phyloP scores from a whole-genome alignment of 345 rosid species.

The Punica granatum region DNA sequence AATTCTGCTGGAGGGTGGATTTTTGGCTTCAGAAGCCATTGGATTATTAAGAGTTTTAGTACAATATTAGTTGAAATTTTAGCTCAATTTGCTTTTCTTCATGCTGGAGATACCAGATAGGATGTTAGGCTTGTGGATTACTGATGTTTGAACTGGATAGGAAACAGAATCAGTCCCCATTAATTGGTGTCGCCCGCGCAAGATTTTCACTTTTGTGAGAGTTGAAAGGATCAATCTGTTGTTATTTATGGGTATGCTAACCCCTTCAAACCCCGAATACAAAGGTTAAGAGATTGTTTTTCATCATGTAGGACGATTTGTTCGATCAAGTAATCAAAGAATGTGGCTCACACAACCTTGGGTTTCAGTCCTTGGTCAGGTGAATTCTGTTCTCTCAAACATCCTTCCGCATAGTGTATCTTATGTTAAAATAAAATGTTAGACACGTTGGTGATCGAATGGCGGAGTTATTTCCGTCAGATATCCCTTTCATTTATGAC shows the following conservation, averaged over 20 bases:
- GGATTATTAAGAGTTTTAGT: neutral
- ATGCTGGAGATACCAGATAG: neutral
- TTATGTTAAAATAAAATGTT: neutral
- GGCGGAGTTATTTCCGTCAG: neutral
- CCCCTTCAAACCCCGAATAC: neutral
- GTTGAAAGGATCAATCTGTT: neutral
- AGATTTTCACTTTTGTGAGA: neutral
- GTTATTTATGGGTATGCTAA: neutral
- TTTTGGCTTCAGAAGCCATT: neutral
- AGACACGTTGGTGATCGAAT: neutral
- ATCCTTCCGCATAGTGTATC: neutral
- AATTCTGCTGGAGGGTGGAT: neutral
- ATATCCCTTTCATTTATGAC: neutral
- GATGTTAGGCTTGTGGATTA: neutral
- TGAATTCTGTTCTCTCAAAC: slow-evolving; percentile 7
- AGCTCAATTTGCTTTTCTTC: neutral
- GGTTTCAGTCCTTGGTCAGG: slow-evolving; percentile 57
- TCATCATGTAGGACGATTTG: slow-evolving; percentile 39
- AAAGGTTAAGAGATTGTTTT: neutral
- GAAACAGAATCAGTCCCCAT: neutral
- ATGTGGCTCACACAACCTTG: slow-evolving; percentile 47
- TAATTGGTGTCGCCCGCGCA: neutral
- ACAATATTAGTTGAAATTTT: neutral
- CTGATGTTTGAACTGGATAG: neutral
- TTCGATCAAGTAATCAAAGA: slow-evolving; percentile 49